Conservation (phyloP, 495 filamentous ascomycete genomes). For the Neurospora sp. region DNA sequence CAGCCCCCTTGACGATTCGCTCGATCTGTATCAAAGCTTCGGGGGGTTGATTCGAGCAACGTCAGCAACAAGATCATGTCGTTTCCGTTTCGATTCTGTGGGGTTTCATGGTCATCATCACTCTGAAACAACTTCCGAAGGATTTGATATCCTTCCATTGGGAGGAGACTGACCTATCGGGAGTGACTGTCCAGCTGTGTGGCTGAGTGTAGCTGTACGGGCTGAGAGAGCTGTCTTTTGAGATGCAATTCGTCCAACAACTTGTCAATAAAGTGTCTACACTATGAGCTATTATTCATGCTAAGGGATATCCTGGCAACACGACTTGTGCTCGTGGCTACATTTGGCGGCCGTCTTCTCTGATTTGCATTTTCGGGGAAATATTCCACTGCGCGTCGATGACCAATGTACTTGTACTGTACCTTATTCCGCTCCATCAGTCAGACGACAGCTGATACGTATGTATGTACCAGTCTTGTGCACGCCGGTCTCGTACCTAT, state of each 20-base stretch:
- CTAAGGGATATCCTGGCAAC: neutral
- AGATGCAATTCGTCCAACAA: neutral
- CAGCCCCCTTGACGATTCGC: neutral
- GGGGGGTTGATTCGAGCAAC: constrained; percentile 1
- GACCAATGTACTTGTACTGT: neutral
- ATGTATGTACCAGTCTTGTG: neutral
- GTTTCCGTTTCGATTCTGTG: neutral
- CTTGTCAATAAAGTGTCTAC: neutral
- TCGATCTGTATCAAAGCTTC: neutral
- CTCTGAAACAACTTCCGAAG: neutral
- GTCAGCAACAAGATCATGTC: constrained; percentile 5
- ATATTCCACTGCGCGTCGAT: neutral
- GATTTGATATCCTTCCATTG: neutral
- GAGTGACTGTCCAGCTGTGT: neutral
- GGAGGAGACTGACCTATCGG: neutral
- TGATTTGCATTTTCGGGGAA: neutral
- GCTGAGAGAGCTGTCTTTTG: neutral
- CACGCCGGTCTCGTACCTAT: neutral
- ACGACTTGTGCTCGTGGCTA: too few species aligned
- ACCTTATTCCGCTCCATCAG: neutral
- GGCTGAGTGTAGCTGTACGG: neutral
- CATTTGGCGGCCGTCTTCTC: neutral
- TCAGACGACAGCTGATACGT: neutral
- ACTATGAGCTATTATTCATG: neutral
- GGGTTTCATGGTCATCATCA: neutral